Percentiles rank a stretch among this genome's conserved stretches.
These are phyloP conservation scores for Aspergillus indologenus DNA, from an alignment of 495 filamentous ascomycete genomes.

Conservation along the genomic window DNA sequence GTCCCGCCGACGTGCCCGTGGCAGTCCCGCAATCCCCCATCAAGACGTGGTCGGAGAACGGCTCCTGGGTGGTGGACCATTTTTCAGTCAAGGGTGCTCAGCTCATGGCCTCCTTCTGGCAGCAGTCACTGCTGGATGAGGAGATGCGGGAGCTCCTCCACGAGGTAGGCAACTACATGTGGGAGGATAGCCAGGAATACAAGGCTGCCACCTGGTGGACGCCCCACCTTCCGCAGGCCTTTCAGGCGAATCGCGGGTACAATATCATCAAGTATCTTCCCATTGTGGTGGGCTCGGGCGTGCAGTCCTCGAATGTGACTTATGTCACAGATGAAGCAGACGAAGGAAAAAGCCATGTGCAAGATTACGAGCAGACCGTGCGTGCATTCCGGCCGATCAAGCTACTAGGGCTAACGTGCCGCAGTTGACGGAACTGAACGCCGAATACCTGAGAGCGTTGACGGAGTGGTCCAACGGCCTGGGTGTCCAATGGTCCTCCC, in stretches of 20 bases:
- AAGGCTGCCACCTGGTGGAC: conserved; percentile 20
- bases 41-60: conserved; percentile 17
- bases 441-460: not conserved
- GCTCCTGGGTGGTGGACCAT: conserved; percentile 32
- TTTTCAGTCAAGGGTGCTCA: conserved; percentile 28
- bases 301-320: not conserved
- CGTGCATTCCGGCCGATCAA: not conserved
- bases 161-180: conserved; percentile 31
- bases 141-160: conserved; percentile 22
- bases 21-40: not conserved
- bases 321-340: conserved; percentile 20
- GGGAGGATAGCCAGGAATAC: conserved; percentile 28
- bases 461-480: conserved; percentile 3
- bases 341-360: conserved; percentile 20
- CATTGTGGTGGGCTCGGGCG: conserved; percentile 12
- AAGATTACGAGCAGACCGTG: conserved; percentile 19
- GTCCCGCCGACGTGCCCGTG: not conserved
- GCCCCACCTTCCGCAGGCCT: conserved; percentile 18
- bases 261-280: not conserved
- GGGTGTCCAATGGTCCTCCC: conserved; percentile 1
- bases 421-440: not conserved
- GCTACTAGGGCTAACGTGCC: no score
- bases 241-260: conserved; percentile 4
- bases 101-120: conserved; percentile 27
- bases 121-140: conserved; percentile 24